Base-by-base conservation (phyloP, 129 eudicot species). In the Saposhnikovia divaricata region DNA sequence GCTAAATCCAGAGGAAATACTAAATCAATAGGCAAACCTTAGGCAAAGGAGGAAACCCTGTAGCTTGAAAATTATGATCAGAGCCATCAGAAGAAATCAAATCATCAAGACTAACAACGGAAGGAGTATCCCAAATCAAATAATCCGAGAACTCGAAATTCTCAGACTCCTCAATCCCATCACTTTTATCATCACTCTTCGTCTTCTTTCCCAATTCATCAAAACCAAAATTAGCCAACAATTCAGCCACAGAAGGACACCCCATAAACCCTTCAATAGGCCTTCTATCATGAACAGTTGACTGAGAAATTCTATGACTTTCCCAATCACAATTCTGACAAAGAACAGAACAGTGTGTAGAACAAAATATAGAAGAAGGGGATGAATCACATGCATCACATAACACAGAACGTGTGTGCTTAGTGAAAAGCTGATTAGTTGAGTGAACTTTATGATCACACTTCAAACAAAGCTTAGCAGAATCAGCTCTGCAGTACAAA, bases 311-410 rank as follows among this genome's bases (percentile, higher is more conserved):
- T 2, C 38, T 84, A 69, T 94, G 97, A 0, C 83, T n/a, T 53
- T 94, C 98, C 93, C 93, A 90, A 16, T 94, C 97, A 79, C 98
- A 92, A 45, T 94, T 94, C 90, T 92, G 97, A 68, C 98, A 94
- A 16, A 90, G 89, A 31, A 92, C 91, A 15, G 79, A 71, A 77
- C 77, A 47, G 21, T 94, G 87, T 10, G 93, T 87, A 69, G 88
- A 83, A 53, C 97, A 94, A 73, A 90, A 86, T 28, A 94, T 89
- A 0, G 91, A 84, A n/a, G 93, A 91, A 11, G 98, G 93, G 3
- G 93, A 78, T 7, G 96, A 87, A 46, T 85, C 83, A 46, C 98
- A 94, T 2, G 81, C 61, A 45, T 94, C 91, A 77, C 98, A 94
- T 40, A 94, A 90, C 45, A 87, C 85, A 6, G 87, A 83, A 2